Evolutionary conservation across 805 yeast genomes (phyloP).

Genomic region (Candida chauliodis): DNA sequence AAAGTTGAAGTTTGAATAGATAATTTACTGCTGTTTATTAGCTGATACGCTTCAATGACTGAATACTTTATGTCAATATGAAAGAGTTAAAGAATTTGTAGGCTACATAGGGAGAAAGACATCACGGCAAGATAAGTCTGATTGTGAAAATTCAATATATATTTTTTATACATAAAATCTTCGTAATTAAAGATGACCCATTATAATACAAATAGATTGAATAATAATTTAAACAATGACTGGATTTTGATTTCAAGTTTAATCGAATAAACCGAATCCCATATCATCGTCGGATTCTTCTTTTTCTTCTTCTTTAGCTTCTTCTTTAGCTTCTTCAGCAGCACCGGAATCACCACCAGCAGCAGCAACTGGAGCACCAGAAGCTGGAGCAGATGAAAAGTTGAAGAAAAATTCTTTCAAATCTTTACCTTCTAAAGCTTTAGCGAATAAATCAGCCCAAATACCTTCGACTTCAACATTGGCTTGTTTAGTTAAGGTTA

Average conservation of each 20-base stretch:
- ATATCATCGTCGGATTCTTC: slow-evolving; percentile 36
- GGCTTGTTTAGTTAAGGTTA: slow-evolving; percentile 38
- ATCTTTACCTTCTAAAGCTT: slow-evolving; percentile 46
- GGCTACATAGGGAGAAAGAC: no score
- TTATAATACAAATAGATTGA: slow-evolving; percentile 5
- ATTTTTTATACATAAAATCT: neutral
- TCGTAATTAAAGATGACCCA: slow-evolving; percentile 5
- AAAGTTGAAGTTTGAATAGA: no score
- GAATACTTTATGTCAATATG: no score
- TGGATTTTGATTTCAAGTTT: slow-evolving; percentile 13
- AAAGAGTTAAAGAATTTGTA: no score
- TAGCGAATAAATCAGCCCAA: slow-evolving; percentile 47
- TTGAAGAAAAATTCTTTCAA: slow-evolving; percentile 48
- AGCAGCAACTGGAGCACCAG: slow-evolving; percentile 34
- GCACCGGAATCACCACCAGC: slow-evolving; percentile 35
- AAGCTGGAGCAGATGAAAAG: slow-evolving; percentile 45
- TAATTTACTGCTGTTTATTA: no score
- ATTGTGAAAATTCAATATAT: neutral
- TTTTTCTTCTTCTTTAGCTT: slow-evolving; percentile 34
- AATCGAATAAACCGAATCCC: slow-evolving; percentile 47
- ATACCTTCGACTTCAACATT: slow-evolving; percentile 43
- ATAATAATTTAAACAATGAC: neutral
- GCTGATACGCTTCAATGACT: no score
- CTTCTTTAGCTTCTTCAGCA: slow-evolving; percentile 32
- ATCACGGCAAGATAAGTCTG: no score